Base-by-base conservation (phyloP, 495 filamentous ascomycete species). In the Penicillium cosmopolitanum region DNA sequence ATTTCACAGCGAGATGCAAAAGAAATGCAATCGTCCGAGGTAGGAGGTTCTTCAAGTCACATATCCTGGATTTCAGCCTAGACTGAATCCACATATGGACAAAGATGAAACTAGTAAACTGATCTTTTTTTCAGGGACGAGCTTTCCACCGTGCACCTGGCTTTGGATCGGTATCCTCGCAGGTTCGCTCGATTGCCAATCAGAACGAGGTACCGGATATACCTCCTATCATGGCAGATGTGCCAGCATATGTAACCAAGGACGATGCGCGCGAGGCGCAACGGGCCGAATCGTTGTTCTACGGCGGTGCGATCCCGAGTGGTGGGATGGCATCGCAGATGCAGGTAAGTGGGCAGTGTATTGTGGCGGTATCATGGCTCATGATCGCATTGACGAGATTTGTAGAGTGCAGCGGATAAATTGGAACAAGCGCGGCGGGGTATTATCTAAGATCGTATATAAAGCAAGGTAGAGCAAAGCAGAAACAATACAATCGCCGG, bases 81-180 rank as follows among this genome's bases (percentile, higher is more conserved):
- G 23, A 3, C 3, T 31, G 28, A 31, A 31, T 31, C 6, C 8
- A 31, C 0, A 8, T 1, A 21, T 21, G 19, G 19, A 21, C 8
- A 6, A 31, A 31, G 4, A 31, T 31, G 28, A 31, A 31, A 31
- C 28, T 31, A n/a, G n/a, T n/a, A 31, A 31, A 50, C 6, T 50
- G 38, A 50, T 46, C 11, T 12, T 48, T 21, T 4, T 31, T 31
- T 8, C 15, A 77, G 73, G 70, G 67, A 12, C 72, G 72, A 19
- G 75, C 75, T 9, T 77, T 77, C 53, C 71, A 74, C 38, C 58
- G 62, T 50, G 66, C 68, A 4, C 73, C 72, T 1, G 70, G 70
- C 7, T 50, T 66, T 11, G 72, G 67, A 31, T 73, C 68, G 1
- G 56, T 76, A 2, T 66, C 72, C 0, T 66, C 69, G 1, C 75